A percentile compares a stretch with the other conserved stretches of the same genome.
Conservation (phyloP, 208 protist genomes). For the Acanthamoeba lenticulata region DNA sequence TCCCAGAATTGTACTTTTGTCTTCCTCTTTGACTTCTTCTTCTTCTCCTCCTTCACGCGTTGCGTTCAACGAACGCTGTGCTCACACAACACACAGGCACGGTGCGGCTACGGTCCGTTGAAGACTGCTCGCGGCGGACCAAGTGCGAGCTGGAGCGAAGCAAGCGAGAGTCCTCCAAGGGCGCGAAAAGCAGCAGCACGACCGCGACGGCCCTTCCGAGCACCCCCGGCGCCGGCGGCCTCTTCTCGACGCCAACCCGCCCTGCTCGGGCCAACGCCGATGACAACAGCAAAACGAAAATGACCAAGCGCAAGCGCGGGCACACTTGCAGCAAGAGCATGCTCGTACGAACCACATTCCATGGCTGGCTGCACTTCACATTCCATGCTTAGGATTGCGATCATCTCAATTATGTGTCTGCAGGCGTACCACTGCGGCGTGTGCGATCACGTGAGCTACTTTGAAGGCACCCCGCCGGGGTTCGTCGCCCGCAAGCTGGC, state of each 20-base stretch:
- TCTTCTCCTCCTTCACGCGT: neutral
- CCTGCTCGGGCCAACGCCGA: neutral
- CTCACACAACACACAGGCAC: neutral
- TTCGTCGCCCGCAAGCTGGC: neutral
- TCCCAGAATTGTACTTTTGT: neutral
- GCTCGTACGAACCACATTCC: too few species aligned
- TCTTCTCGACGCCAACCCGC: neutral
- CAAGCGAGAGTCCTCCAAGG: neutral
- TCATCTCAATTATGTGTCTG: too few species aligned
- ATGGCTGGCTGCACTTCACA: too few species aligned
- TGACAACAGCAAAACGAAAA: neutral
- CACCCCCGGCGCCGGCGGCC: neutral
- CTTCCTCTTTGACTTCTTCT: neutral
- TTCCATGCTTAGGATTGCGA: too few species aligned
- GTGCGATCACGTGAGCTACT: neutral
- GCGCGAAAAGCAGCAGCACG: neutral
- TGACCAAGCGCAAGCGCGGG: neutral
- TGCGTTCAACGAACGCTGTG: too few species aligned
- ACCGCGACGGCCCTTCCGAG: neutral
- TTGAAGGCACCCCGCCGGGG: neutral
- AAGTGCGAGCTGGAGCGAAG: neutral
- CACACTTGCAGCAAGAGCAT: neutral
- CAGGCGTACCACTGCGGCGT: neutral
- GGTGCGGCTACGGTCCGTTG: neutral
- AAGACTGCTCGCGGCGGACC: neutral